Evolutionary conservation across 768 basidiomycete genomes (phyloP).

Genomic region (Phlegmacium glaucopus): DNA sequence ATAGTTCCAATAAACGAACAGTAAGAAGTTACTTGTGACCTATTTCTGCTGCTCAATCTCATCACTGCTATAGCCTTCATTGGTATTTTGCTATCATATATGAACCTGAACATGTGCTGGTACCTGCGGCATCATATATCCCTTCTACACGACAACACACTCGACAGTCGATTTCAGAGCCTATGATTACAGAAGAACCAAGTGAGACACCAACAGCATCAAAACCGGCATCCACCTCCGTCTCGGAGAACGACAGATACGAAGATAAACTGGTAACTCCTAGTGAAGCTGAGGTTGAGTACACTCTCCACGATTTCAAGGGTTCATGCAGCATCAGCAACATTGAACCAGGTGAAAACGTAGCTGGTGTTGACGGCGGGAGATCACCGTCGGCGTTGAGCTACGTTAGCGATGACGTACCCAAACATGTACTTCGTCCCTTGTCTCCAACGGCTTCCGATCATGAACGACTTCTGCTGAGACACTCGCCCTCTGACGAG

Average conservation of each 20-base stretch:
- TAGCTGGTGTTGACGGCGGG: not conserved
- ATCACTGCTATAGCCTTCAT: conserved; percentile 59
- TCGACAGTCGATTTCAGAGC: conserved; percentile 8
- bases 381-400: not conserved
- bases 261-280: conserved; percentile 12
- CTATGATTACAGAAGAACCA: not conserved
- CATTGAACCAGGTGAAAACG: conserved; percentile 8
- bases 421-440: not conserved
- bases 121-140: conserved; percentile 18
- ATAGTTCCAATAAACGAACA: conserved; percentile 97
- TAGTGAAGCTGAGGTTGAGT: conserved; percentile 33
- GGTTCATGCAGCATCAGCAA: conserved; percentile 24
- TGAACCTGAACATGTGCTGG: conserved; percentile 65
- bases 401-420: not conserved
- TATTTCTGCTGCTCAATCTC: not conserved
- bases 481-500: not conserved
- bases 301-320: conserved; percentile 24
- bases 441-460: not conserved
- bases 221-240: not conserved
- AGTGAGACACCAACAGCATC: not conserved
- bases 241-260: conserved; percentile 8
- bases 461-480: not conserved
- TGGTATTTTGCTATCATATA: conserved; percentile 97
- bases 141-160: conserved; percentile 19
- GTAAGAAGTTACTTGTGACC: conserved; percentile 40